Evolutionary conservation across 2,329 filamentous ascomycete species (phyloP), one percentile per base, ranked within the genome.

Genomic region (Trematosphaeria pertusa): DNA sequence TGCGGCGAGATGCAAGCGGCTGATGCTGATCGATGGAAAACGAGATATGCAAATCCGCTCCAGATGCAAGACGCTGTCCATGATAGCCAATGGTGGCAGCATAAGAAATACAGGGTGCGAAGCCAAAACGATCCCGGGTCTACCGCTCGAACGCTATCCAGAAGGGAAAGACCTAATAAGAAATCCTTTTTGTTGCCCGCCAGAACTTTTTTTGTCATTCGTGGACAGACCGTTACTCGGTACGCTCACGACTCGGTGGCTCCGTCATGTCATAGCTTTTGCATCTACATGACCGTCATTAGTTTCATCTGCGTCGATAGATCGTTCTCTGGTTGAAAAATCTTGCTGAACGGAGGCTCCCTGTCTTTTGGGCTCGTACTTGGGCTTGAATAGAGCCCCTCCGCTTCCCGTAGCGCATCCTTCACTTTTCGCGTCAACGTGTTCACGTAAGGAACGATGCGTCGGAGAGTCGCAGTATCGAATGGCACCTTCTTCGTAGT

Each of bases 391-490:
- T 78, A 76, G 10, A 78, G 65, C 17, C 74, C 75, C 61, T 79
- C 76, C 12, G 73, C 74, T 50, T 78, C 75, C 33, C 76, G 71
- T 43, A 79, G 59, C 2, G 70, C 70, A 37, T 76, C 74, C 57
- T 78, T 79, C 37, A 78, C 76, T 58, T 74, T 75, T 26, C 74
- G 75, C 45, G 74, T 77, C 45, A 80, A 65, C 8, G 71, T 72
- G 46, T 70, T 75, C 32, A 79, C 77, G 55, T 79, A 78, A 3
- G 77, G 77, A 19, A 87, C 84, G 45, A 87, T 81, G 60, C 85
- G 81, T 54, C 79, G 78, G 11, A 87, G 75, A 33, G 84, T 86
- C 19, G 81, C 81, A 2, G 84, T 87, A 59, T 87, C 84, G 61
- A 87, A 87, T 0, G 83, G 82, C n/a, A 87, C 78, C 58, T 86